Evolutionary conservation across 805 yeast genomes (phyloP), one percentile per base, ranked within the genome.

Genomic region (Saturnispora saitoi): DNA sequence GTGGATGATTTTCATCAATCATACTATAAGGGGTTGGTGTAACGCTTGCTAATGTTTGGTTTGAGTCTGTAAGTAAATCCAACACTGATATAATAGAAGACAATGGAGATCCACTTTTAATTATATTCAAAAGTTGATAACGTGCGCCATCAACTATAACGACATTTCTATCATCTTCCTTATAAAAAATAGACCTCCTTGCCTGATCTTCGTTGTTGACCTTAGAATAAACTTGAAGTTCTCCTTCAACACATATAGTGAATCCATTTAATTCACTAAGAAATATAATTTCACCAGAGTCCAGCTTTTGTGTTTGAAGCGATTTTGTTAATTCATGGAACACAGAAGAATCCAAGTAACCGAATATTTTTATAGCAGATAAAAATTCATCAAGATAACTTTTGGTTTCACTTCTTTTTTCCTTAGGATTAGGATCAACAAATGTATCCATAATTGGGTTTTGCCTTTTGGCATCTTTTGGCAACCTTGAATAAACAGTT

Each of bases 251-350:
- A 20, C 91, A 95, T 40, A 93, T 85, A 32, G 93, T 81, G 58
- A 93, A 90, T 1, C 98, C 98, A 6, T 83, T 69, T 11, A 52
- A 45, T 5, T 80, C 76, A 52, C 85, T 87, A 36, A 91, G 65
- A 43, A 80, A 73, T 31, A 93, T 67, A 9, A 84, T 73, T 61
- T 91, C 98, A 32, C 87, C 91, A 4, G 77, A 75, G 26, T 81
- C 81, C 34, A 91, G 63, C 51, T 86, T 83, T 60, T 87, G 88
- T 0, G 98, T 91, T 47, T 86, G 86, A 87, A 91, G 88, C 52
- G 84, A 84, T 60, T 86, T 83, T 3, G 98, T 90, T 56, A 91
- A 73, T 58, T 90, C 98, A 60, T 90, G 95, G 64, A 91, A 90
- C 1, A 91, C 96, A 2, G 86, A 84, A 52, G 83, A 76, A 55